Evolutionary conservation across 345 rosid genomes (phyloP), one percentile per base, ranked within the genome.

Genomic region (Arabidopsis suecica): DNA sequence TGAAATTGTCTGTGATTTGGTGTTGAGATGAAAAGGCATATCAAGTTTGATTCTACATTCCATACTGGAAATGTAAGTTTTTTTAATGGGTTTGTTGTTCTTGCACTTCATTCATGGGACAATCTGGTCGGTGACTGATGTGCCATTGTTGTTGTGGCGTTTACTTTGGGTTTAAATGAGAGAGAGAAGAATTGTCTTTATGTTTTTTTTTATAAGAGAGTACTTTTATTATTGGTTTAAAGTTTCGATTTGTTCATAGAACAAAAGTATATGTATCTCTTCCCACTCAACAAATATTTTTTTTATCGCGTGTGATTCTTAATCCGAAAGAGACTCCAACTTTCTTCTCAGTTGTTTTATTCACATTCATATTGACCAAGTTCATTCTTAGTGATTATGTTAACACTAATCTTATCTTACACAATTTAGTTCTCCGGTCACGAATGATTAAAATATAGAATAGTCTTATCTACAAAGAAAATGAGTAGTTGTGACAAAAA

Each of bases 101-200:
- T 28, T 69, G 60, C 61, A 18, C 34, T 70, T 64, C 50, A 71
- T 63, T 70, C 54, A 70, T 77, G 41, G 34, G 62, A 71, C 61
- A 58, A 45, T 71, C 32, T 71, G n/a, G 65, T 77, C 55, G 59
- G 71, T 76, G 75, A 58, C 75, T 57, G 60, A 58, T 74, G 34
- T 61, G 74, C 34, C 69, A 68, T 68, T 51, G 69, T 76, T 61
- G 63, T 61, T 53, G 69, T 61, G 74, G 69, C 69, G 22, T 61
- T 61, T 61, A 68, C 49, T 69, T 76, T 54, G 63, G 36, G 61
- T 60, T 76, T 37, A 63, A 76, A 63, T 30, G 61, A 53, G 75
- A 61, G 75, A 61, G 70, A 70, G 23, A 25, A 70, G 25, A 25
- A 16, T 42, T 60, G 49, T 33, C 23, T 28, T 28, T 34, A 67